Evolutionary conservation across 2,329 filamentous ascomycete species (phyloP).

Genomic region (Cladosporium sp.): DNA sequence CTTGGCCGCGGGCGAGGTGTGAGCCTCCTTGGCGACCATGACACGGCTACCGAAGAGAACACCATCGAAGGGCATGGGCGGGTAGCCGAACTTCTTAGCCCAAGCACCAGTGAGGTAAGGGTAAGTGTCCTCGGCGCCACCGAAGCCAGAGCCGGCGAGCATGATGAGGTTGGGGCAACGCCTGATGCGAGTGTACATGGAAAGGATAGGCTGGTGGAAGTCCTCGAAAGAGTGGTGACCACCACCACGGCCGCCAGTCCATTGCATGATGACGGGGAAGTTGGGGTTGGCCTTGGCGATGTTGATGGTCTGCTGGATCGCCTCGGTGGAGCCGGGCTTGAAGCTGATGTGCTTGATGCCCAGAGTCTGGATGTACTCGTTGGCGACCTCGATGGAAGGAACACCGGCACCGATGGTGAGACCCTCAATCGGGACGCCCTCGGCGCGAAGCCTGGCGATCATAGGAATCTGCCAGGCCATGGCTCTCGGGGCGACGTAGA

Average conservation of each 20-base stretch:
- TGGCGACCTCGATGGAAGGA: slow-evolving; percentile 85
- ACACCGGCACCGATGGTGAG: slow-evolving; percentile 91
- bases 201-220: slow-evolving; percentile 85
- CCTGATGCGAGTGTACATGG: slow-evolving; percentile 86
- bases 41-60: slow-evolving; percentile 86
- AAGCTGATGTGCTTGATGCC: slow-evolving; percentile 91
- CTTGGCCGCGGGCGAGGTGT: slow-evolving; percentile 83
- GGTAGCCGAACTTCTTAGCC: slow-evolving; percentile 82
- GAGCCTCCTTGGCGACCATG: slow-evolving; percentile 91
- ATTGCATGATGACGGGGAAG: slow-evolving; percentile 90
- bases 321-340: slow-evolving; percentile 86
- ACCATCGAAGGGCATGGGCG: slow-evolving; percentile 91
- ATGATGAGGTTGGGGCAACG: slow-evolving; percentile 82
- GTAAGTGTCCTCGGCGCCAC: slow-evolving; percentile 83
- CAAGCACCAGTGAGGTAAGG: slow-evolving; percentile 86
- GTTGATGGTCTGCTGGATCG: slow-evolving; percentile 85
- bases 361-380: slow-evolving; percentile 89
- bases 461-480: slow-evolving; percentile 93
- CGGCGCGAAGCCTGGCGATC: slow-evolving; percentile 71
- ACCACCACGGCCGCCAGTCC: slow-evolving; percentile 90
- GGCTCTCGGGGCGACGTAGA: slow-evolving; percentile 83
- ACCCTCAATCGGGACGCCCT: slow-evolving; percentile 87
- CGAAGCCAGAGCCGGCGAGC: slow-evolving; percentile 87
- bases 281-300: slow-evolving; percentile 90
- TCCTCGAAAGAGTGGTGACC: slow-evolving; percentile 94